Base-by-base conservation (phyloP, 2,329 filamentous ascomycete genomes). In the Fonsecaea erecta region DNA sequence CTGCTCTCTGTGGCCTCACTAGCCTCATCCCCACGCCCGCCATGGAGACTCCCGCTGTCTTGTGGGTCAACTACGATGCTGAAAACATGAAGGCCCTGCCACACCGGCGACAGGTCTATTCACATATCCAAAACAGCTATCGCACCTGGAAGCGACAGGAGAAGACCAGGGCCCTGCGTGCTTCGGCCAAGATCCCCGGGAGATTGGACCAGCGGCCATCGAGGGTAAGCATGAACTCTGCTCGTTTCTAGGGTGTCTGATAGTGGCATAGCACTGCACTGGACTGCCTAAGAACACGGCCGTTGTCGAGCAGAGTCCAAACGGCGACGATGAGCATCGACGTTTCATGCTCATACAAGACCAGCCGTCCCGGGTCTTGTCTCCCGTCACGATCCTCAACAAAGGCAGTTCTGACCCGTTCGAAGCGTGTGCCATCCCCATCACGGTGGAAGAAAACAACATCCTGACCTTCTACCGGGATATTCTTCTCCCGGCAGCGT, bases 351-450 rank as follows among this genome's bases (percentile, higher is more conserved):
- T 11, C 11, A 21, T 48, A 21, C 40, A 46, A 21, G 40, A 6
- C 7, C 40, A n/a, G 21, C 40, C 3, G 40, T 6, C 4, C 40
- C 40, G 21, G 40, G 6, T 8, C 40, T 11, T 46, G 7, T 48
- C 43, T 24, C 43, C 43, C 2, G 18, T 48, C 7, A 48, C 18
- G 7, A 12, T 48, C 21, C 43, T 48, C 18, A 48, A 48, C 43
- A 48, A 24, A 48, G 43, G 43, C 43, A 48, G n/a, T 24, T 48
- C 43, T 11, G 43, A 48, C 12, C 43, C 43, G 43, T 48, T 48
- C 5, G 21, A 18, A 21, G 43, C 43, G 18, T 24, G 18, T 16
- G 43, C 43, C 11, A 12, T 48, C 43, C 43, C 43, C 43, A 48
- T 48, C 21, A 48, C 43, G 2, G 43, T 21, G 9, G 43, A 48